Conservation (phyloP, 805 yeast genomes). For the Kazachstania viticola region DNA sequence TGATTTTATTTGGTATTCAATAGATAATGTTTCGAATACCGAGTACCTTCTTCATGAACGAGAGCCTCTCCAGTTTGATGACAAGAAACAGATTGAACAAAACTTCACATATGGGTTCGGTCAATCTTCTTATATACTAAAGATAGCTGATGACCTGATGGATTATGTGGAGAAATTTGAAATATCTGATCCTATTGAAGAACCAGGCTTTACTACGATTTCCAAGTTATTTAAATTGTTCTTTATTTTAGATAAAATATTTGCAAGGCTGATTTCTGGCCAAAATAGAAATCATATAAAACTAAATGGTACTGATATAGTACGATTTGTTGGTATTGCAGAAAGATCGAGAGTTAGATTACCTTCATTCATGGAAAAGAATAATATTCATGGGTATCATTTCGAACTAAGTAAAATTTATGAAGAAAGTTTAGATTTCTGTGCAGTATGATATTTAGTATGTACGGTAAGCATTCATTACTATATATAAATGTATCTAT, state of each 20-base stretch:
- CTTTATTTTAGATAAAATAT: conserved; percentile 31
- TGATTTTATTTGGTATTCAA: conserved; percentile 52
- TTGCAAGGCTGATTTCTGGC: conserved; percentile 29
- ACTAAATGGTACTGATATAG: conserved; percentile 38
- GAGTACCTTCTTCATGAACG: conserved; percentile 8
- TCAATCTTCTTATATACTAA: conserved; percentile 50
- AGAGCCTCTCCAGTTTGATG: not conserved
- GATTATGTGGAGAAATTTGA: conserved; percentile 43
- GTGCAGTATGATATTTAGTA: conserved; percentile 6
- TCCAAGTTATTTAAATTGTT: conserved; percentile 30
- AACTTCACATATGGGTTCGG: conserved; percentile 31
- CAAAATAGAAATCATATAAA: conserved; percentile 24
- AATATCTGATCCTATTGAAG: conserved; percentile 11
- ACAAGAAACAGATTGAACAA: not conserved
- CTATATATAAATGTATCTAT: not conserved
- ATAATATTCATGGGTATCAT: conserved; percentile 32
- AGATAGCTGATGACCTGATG: conserved; percentile 53
- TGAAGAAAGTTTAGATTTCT: conserved; percentile 31
- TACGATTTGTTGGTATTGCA: conserved; percentile 41
- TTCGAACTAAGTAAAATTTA: conserved; percentile 35
- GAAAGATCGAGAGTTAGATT: conserved; percentile 39
- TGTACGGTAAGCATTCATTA: too few relatives aligned
- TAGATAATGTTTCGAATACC: conserved; percentile 28
- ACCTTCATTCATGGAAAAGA: conserved; percentile 26
- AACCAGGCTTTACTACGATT: conserved; percentile 22